phyloP scores from a whole-genome alignment of 2,329 filamentous ascomycete genomes.

The Fusarium brevicatenulatum region DNA sequence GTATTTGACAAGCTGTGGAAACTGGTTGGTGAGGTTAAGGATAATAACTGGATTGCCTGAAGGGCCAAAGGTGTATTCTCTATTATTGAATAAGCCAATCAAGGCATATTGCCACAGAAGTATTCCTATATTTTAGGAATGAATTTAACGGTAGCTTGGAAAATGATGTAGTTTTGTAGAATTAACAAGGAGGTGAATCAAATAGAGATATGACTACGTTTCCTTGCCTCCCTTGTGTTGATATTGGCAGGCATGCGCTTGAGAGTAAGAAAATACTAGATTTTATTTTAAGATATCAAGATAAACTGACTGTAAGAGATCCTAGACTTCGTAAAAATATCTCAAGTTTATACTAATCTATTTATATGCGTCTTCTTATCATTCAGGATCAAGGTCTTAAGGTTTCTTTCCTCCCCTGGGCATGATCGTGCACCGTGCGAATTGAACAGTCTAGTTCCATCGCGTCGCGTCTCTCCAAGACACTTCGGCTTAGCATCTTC shows the following conservation, averaged over 20 bases:
- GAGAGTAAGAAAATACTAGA: neutral
- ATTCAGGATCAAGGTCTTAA: neutral
- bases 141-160: neutral
- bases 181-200: neutral
- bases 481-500: constrained; percentile 9
- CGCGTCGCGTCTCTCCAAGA: constrained; percentile 23
- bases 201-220: neutral
- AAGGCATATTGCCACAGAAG: neutral
- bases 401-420: neutral
- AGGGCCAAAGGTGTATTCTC: neutral
- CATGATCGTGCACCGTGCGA: constrained; percentile 15
- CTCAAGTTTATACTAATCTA: neutral
- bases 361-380: neutral
- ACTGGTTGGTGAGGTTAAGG: constrained; percentile 31
- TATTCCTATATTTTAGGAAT: neutral
- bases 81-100: neutral
- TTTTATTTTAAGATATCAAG: neutral
- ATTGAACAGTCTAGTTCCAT: neutral
- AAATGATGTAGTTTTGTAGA: neutral
- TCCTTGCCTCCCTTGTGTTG: neutral
- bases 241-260: neutral
- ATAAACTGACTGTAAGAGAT: neutral
- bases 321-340: neutral
- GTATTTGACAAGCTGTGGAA: constrained; percentile 41
- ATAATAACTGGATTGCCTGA: constrained; percentile 32